Evolutionary conservation across 768 basidiomycete genomes (phyloP), one percentile per base, ranked within the genome.

Genomic region (Pilatotrama ljubarskyi): DNA sequence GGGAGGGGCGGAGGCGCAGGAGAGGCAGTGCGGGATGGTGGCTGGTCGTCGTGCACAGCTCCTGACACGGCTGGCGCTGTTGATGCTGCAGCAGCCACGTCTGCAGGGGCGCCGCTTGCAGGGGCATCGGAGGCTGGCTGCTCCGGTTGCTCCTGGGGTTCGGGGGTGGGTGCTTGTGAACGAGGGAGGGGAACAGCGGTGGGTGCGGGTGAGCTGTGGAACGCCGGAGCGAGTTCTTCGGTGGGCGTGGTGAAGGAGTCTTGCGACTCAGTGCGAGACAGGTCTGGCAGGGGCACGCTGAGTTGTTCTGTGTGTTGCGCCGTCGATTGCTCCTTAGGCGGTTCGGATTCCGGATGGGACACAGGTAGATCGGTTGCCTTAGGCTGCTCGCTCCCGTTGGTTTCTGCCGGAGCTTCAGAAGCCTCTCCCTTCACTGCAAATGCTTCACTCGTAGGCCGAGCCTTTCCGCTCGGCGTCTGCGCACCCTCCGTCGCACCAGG

Each of bases 1-100:
- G 88, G 88, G 22, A 91, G 70, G 2, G 88, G 88, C 0, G 88
- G 88, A 6, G 76, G 74, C 3, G 68, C 74, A 47, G 82, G 79
- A 4, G 67, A 65, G 9, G 52, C 36, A 22, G 69, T 18, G 40
- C 66, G 55, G 26, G 51, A 56, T 2, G 61, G 55, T 44, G 65
- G 49, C 35, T 36, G 48, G n/a, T 54, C 52, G 47, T 55, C 55
- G n/a, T 41, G 37, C 11, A 37, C 17, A 6, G 53, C 17, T 37
- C 32, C 32, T 18, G 43, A 18, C 1, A 44, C 54, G 18, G 55
- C 47, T 0, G 44, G 42, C 8, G 46, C 46, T 7, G 26, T 17
- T 3, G 46, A 14, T 32, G 46, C 32, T 5, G 44, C 44, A 1
- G 51, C 26, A 11, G n/a, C n/a, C n/a, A n/a, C n/a, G n/a, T 43